Conservation (phyloP, 306 rosid species). For the Alnus glutinosa region DNA sequence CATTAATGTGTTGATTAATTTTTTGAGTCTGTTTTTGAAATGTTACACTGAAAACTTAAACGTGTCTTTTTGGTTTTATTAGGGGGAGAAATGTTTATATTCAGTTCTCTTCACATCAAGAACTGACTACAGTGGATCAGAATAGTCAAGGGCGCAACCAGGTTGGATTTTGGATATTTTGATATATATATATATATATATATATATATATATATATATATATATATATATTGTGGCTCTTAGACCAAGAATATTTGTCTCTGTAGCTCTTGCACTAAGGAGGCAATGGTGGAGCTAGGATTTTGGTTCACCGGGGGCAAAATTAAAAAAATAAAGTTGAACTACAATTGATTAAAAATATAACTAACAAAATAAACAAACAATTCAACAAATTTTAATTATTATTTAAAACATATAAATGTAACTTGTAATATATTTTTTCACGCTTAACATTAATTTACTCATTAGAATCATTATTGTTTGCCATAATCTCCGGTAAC, state of each 20-base stretch:
- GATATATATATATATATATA: neutral
- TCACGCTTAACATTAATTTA: too few species aligned
- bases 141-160: conserved; percentile 7
- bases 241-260: neutral
- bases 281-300: too few species aligned
- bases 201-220: neutral
- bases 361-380: too few species aligned
- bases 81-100: conserved; percentile 17
- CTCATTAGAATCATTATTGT: too few species aligned
- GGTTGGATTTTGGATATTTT: conserved; percentile 5
- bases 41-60: neutral
- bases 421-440: too few species aligned
- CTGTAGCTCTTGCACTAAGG: neutral
- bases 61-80: neutral
- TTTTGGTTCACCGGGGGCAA: too few species aligned
- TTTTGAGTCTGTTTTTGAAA: neutral
- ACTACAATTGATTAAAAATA: too few species aligned
- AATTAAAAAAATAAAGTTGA: too few species aligned
- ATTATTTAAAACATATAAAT: too few species aligned
- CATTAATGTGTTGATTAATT: neutral
- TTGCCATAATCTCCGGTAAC: too few species aligned
- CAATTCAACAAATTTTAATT: too few species aligned
- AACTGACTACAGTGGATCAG: conserved; percentile 12
- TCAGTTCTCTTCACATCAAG: conserved; percentile 15
- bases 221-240: neutral